phyloP scores from a whole-genome alignment of 2,329 filamentous ascomycete genomes.

The Chaetothyriales sp. region DNA sequence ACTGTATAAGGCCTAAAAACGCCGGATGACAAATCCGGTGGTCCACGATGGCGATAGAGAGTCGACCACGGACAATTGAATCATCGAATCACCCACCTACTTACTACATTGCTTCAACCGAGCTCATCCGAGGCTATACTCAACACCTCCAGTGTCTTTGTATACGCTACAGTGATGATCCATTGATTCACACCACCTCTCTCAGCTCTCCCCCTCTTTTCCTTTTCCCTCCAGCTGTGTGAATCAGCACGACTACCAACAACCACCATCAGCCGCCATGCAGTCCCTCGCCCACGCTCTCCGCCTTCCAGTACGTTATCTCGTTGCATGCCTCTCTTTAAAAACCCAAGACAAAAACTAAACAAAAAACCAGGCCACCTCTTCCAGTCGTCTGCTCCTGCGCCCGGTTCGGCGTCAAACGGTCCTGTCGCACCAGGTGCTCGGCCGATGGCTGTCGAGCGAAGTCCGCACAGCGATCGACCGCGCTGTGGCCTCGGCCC shows the following conservation, averaged over 20 bases:
- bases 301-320: slow-evolving; percentile 62
- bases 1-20: too few relatives aligned
- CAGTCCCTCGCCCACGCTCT: slow-evolving; percentile 21
- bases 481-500: slow-evolving; percentile 72
- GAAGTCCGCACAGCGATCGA: slow-evolving; percentile 75
- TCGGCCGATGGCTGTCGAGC: slow-evolving; percentile 54
- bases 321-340: slow-evolving; percentile 45
- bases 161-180: too few relatives aligned
- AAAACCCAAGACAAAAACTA: neutral
- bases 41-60: too few relatives aligned
- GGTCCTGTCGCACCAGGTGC: neutral
- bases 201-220: too few relatives aligned
- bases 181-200: too few relatives aligned
- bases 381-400: neutral
- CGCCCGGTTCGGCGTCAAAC: neutral
- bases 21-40: too few relatives aligned
- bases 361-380: neutral
- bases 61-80: too few relatives aligned
- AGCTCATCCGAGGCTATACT: too few relatives aligned
- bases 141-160: too few relatives aligned
- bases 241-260: neutral
- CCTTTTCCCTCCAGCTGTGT: neutral
- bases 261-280: neutral
- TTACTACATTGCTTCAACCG: too few relatives aligned
- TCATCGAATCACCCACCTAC: too few relatives aligned